Percentiles rank a stretch among this genome's conserved stretches.
Evolutionary conservation across 225 moss, liverwort and hornwort genomes (phyloP).

Genomic region (Pleurozium schreberi): DNA sequence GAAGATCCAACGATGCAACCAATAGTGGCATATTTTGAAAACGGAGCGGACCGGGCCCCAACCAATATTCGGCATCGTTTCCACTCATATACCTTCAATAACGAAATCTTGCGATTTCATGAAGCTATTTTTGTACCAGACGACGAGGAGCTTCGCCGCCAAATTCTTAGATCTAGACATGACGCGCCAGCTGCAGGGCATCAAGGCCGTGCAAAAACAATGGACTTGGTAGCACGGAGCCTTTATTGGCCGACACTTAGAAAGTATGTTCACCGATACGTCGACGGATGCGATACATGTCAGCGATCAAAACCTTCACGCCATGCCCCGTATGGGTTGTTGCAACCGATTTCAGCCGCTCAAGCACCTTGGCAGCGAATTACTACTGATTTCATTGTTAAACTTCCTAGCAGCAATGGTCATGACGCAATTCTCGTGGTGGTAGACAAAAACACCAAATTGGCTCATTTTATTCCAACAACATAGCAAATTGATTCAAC

Average conservation of each 20-base stretch:
- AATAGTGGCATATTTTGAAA: not conserved
- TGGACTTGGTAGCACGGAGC: not conserved
- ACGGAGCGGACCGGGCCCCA: not conserved
- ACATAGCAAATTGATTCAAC: too few relatives aligned
- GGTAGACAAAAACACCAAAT: too few relatives aligned
- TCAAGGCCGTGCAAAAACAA: not conserved
- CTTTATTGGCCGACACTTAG: not conserved
- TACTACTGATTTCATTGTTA: too few relatives aligned
- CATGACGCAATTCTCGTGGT: too few relatives aligned
- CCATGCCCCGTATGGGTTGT: not conserved
- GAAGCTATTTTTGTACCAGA: fast-evolving
- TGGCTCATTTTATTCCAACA: too few relatives aligned
- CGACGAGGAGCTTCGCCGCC: not conserved
- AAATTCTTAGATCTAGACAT: not conserved
- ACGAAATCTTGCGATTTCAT: too few relatives aligned
- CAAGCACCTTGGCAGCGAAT: too few relatives aligned
- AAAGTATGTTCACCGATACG: not conserved
- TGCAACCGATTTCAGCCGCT: too few relatives aligned
- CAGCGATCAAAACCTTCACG: not conserved
- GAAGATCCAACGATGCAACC: not conserved
- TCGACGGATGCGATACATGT: not conserved
- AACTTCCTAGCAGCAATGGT: too few relatives aligned
- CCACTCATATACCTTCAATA: fast-evolving
- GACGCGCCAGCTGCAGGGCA: not conserved
- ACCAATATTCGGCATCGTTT: fast-evolving